Evolutionary conservation across 2,329 filamentous ascomycete genomes (phyloP).

Genomic region (Phaeosphaeria sp.): DNA sequence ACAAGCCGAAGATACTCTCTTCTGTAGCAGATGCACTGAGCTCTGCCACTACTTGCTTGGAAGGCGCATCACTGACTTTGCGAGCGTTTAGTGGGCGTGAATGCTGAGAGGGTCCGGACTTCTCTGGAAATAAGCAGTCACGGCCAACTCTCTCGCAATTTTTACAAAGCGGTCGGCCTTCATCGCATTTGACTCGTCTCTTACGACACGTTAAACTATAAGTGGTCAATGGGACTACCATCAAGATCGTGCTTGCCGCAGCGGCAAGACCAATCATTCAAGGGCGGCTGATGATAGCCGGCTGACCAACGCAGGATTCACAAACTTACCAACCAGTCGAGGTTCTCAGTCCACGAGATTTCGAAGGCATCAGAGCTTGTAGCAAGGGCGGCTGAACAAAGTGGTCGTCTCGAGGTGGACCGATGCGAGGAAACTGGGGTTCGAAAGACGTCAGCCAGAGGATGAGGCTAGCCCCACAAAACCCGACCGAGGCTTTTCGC

Average conservation of each 20-base stretch:
- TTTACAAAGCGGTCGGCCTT: conserved; percentile 52
- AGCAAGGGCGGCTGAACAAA: neutral
- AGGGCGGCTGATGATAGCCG: neutral
- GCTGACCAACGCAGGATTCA: neutral
- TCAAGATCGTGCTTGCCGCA: neutral
- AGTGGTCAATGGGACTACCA: conserved; percentile 9
- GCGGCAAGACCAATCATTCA: neutral
- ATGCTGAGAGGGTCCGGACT: conserved; percentile 9
- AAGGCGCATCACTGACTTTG: conserved; percentile 10
- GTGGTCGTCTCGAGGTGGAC: conserved; percentile 11
- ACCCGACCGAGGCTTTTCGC: neutral
- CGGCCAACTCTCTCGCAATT: conserved; percentile 53
- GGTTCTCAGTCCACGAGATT: conserved; percentile 53
- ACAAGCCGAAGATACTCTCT: neutral
- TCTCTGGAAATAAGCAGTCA: conserved; percentile 48
- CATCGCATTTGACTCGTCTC: conserved; percentile 60
- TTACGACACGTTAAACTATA: conserved; percentile 53
- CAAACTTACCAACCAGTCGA: conserved; percentile 52
- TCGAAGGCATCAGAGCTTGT: conserved; percentile 42
- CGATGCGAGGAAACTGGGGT: neutral
- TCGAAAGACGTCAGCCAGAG: neutral
- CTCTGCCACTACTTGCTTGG: conserved; percentile 3
- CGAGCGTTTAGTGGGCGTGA: conserved; percentile 19
- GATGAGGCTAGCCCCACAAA: neutral
- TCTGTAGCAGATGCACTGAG: conserved; percentile 3